Evolutionary conservation across 2,329 filamentous ascomycete genomes (phyloP).

Genomic region (Xylariaceae sp.): DNA sequence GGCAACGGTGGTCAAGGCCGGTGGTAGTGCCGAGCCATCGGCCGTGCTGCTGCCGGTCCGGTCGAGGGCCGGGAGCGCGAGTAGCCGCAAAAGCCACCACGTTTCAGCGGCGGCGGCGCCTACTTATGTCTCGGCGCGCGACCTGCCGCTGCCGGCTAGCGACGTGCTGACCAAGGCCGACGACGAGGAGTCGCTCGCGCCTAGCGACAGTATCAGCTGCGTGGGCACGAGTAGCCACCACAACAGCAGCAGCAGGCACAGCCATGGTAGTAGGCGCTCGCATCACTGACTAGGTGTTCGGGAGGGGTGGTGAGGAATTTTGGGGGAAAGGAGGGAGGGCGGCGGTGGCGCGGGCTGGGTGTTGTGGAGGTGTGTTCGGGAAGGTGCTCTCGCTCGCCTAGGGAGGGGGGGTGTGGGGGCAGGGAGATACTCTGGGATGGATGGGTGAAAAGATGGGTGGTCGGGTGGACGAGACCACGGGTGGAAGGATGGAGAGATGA

Average conservation of each 20-base stretch:
- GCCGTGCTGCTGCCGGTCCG: slow-evolving; percentile 7
- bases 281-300: neutral
- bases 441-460: too few species aligned
- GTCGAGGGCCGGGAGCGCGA: slow-evolving; percentile 9
- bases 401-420: too few species aligned
- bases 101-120: slow-evolving; percentile 1
- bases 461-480: too few species aligned
- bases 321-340: too few species aligned
- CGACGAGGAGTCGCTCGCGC: slow-evolving; percentile 47
- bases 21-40: too few species aligned
- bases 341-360: too few species aligned
- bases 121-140: slow-evolving; percentile 24
- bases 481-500: too few species aligned
- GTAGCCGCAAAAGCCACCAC: neutral
- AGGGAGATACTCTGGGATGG: too few species aligned
- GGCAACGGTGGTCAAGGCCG: slow-evolving; percentile 4
- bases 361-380: too few species aligned
- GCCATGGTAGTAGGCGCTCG: slow-evolving; percentile 6
- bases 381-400: too few species aligned
- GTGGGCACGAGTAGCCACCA: too few species aligned
- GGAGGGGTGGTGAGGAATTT: neutral
- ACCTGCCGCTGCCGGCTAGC: slow-evolving; percentile 29
- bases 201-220: slow-evolving; percentile 55
- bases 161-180: slow-evolving; percentile 23
- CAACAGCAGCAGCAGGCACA: slow-evolving; percentile 21